Evolutionary conservation across 2,329 filamentous ascomycete species (phyloP).

Genomic region (Magnaporthiopsis poae): DNA sequence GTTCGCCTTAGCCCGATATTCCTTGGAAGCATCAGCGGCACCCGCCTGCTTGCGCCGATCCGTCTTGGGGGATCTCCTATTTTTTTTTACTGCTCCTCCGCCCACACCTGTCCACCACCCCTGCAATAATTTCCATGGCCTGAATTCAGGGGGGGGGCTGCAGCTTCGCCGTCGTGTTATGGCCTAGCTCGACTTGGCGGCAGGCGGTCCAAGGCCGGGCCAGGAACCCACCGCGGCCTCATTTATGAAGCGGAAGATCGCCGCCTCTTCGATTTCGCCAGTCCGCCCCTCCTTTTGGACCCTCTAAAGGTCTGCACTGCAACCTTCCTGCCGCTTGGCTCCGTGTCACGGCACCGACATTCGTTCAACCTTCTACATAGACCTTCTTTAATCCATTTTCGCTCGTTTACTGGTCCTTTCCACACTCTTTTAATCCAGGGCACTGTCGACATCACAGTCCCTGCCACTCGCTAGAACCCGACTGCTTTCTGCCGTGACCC

Average conservation of each 20-base stretch:
- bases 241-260: conserved; percentile 3
- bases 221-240: background rate
- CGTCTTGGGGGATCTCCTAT: background rate
- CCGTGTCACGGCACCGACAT: conserved; percentile 5
- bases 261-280: background rate
- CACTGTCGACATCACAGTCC: background rate
- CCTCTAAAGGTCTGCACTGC: conserved; percentile 7
- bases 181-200: conserved; percentile 2
- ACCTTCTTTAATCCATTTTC: background rate
- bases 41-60: too few species aligned
- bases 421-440: background rate
- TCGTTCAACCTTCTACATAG: background rate
- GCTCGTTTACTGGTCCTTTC: conserved; percentile 2
- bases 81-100: background rate
- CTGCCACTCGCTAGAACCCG: background rate
- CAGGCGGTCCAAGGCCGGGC: background rate
- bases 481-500: background rate
- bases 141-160: background rate
- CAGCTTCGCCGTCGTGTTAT: conserved; percentile 3
- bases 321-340: conserved; percentile 5
- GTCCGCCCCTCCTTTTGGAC: background rate
- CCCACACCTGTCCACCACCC: background rate
- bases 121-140: background rate
- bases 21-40: background rate
- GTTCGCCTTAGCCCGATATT: background rate